phyloP scores from a whole-genome alignment of 495 filamentous ascomycete species.

The Staphylotrichum tortipilum region DNA sequence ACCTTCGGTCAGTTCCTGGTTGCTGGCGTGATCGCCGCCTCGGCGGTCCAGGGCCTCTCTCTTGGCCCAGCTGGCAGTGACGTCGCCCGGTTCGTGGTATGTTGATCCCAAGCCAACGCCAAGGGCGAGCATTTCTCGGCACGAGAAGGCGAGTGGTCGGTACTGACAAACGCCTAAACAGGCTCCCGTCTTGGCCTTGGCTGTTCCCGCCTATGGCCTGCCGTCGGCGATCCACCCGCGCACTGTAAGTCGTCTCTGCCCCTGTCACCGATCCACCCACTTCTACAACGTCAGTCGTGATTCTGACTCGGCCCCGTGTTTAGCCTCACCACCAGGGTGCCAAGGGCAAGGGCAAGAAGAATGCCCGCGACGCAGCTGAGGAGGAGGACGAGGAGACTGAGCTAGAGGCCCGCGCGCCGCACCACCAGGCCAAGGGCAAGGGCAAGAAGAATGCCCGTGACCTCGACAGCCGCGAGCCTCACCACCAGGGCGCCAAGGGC shows the following conservation, averaged over 20 bases:
- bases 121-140: background rate
- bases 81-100: background rate
- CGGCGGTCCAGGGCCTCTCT: background rate
- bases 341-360: background rate
- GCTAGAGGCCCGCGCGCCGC: background rate
- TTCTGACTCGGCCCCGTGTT: background rate
- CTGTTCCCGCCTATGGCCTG: background rate
- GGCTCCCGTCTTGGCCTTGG: background rate
- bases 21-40: background rate
- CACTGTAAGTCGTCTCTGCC: background rate
- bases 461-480: background rate
- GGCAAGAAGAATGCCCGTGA: background rate
- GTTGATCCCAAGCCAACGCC: background rate
- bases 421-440: background rate
- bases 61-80: background rate
- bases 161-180: background rate
- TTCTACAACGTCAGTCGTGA: background rate
- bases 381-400: background rate
- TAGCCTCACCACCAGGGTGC: background rate
- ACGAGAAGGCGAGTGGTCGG: too few relatives aligned
- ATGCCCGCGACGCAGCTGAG: background rate
- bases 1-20: constrained; percentile 1
- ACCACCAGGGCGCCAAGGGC: background rate
- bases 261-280: too few relatives aligned
- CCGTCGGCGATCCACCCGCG: background rate